Evolutionary conservation across 148 eudicot species (phyloP), one percentile per base, ranked within the genome.

Genomic region (Euryodendron excelsum): DNA sequence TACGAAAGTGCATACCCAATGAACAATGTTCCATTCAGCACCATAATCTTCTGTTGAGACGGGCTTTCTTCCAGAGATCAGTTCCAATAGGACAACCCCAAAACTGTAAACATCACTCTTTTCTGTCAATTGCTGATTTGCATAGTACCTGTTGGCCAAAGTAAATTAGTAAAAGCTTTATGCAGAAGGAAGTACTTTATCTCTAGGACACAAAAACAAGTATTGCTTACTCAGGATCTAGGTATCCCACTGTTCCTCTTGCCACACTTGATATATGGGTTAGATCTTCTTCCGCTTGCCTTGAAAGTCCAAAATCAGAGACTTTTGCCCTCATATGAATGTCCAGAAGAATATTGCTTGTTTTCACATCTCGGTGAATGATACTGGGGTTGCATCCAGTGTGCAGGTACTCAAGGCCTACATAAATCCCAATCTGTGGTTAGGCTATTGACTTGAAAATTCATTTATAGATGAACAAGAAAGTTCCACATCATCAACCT

Each of bases 341-440:
- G 83, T 96, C 99, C 66, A 96, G 85, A 63, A 96, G 97, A 71
- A 96, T 93, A 67, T 93, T 96, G 87, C 99, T 96, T 44, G 99
- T 96, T 89, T 96, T 96, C 52, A 96, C 98, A 65, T 96, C 98
- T 41, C 99, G 90, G 77, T 96, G 98, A 81, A 96, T 92, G 53
- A 96, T 96, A 76, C 97, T 86, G 23, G 98, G 99, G 87, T 84
- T 93, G 88, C 99, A 96, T 79, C 99, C 99, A 45, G 92, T 93
- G 84, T 96, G 99, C 78, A 96, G 88, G 83, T 96, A 96, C 84
- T 96, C 97, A 30, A 96, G 93, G 41, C 99, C 98, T 96, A 84
- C 60, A 77, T 15, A 80, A 82, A 34, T n/a, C 69, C 69, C 23
- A 66, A 69, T 37, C 67, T 66, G 25, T 36, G n/a, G 48, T 80